Evolutionary conservation across 164 flowering plant genomes (phyloP).

Genomic region (Magnolia changhungtana): DNA sequence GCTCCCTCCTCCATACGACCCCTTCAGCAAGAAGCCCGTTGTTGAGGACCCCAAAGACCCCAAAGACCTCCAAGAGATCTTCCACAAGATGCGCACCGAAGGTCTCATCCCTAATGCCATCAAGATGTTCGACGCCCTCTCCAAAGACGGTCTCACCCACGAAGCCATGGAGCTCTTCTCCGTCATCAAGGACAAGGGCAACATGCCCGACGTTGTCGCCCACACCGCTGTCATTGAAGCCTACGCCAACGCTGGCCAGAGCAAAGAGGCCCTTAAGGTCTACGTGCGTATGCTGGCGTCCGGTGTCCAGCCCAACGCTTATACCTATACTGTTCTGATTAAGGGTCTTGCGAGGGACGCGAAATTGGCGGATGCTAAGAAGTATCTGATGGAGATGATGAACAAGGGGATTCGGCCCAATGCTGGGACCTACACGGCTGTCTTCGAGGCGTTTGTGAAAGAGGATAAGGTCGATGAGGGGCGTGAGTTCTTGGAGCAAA

Average conservation of each 20-base stretch:
- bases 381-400: constrained; percentile 73
- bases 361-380: constrained; percentile 51
- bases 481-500: constrained; percentile 45
- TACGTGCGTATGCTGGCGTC: constrained; percentile 64
- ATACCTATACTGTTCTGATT: constrained; percentile 65
- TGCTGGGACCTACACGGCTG: constrained; percentile 45
- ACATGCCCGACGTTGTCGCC: constrained; percentile 84
- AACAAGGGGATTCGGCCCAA: constrained; percentile 57
- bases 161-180: constrained; percentile 72
- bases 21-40: constrained; percentile 62
- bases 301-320: constrained; percentile 80
- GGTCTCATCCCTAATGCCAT: constrained; percentile 63
- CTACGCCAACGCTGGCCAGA: constrained; percentile 63
- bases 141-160: constrained; percentile 82
- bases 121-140: constrained; percentile 96
- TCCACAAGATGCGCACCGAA: constrained; percentile 60
- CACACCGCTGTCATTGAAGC: constrained; percentile 88
- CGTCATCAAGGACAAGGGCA: constrained; percentile 67
- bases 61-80: constrained; percentile 61
- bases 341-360: constrained; percentile 52
- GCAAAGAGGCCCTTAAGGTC: constrained; percentile 62
- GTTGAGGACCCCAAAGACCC: constrained; percentile 72
- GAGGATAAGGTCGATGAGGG: constrained; percentile 54
- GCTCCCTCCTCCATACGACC: constrained; percentile 89
- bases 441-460: constrained; percentile 57